Evolutionary conservation across 1,284 basidiomycete genomes (phyloP), one percentile per base, ranked within the genome.

Genomic region (Cryptococcus hybrid): DNA sequence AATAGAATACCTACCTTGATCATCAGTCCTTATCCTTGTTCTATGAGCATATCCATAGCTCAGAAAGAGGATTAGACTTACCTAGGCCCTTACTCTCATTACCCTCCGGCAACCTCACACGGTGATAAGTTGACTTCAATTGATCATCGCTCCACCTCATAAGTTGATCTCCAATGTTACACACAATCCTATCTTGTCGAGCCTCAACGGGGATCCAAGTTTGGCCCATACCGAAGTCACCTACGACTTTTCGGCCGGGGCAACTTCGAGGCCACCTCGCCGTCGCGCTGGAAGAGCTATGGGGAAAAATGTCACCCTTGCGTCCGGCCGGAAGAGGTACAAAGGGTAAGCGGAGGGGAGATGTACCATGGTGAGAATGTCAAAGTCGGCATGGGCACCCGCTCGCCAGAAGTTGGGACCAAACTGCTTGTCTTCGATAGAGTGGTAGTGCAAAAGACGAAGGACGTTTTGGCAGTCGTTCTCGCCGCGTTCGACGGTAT

Each of bases 111-210:
- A 69, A 57, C 9, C 67, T 60, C 7, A 71, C 69, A 7, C 69
- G 66, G 57, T 71, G 69, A 56, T 68, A 71, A 9, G 67, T 71
- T 12, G 62, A 64, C 54, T 71, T 71, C 37, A 71, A 60, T 8
- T 66, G 55, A 53, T 71, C 69, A 47, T 71, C 69, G 36, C 60
- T 64, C 69, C 69, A 71, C 43, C 66, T 46, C 66, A 67, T 71
- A 38, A 71, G 61, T 56, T 69, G 67, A 51, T 71, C 69, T n/a
- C 69, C 69, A 34, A 71, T 71, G 54, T 71, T 71, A 60, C 69
- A 71, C 30, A 71, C 69, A 51, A 71, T 71, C 7, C 61, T 57
- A 54, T 70, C 68, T 44, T 58, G 57, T 36, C 65, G 51, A 44
- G 68, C 67, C 51, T 64, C 61, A 37, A 70, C 67, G 7, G 68